Conservation (phyloP, 345 rosid species). For the Acer negundo region DNA sequence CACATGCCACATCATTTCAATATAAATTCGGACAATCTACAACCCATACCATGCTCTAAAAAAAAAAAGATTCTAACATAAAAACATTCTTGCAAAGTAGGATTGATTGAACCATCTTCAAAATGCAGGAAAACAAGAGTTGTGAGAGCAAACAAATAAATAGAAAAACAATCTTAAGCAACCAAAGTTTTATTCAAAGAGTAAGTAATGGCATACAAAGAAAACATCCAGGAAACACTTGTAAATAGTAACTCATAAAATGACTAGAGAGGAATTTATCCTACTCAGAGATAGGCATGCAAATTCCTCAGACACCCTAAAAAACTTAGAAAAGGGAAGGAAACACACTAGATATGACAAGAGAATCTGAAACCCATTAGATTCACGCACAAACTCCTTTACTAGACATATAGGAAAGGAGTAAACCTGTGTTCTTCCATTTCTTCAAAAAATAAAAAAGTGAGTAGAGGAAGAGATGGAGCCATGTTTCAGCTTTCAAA, state of each 20-base stretch:
- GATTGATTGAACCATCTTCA: too few species aligned
- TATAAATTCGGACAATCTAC: too few species aligned
- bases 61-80: too few species aligned
- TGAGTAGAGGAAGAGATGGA: neutral
- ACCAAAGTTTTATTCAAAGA: too few species aligned
- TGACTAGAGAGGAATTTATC: neutral
- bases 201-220: too few species aligned
- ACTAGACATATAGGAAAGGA: constrained; percentile 31
- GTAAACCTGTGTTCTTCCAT: constrained; percentile 36
- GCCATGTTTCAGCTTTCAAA: constrained; percentile 39
- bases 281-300: neutral
- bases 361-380: constrained; percentile 39
- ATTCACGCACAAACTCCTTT: constrained; percentile 78
- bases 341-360: neutral
- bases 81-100: too few species aligned
- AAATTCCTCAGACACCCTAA: neutral
- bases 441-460: constrained; percentile 18
- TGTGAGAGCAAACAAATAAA: too few species aligned
- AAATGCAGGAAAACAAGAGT: too few species aligned
- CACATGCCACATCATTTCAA: too few species aligned
- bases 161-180: too few species aligned
- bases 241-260: neutral
- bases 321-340: neutral
- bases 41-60: too few species aligned
- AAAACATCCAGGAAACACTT: too few species aligned